Evolutionary conservation across 2,329 filamentous ascomycete genomes (phyloP).

Genomic region (Epichloe brachyelytri): DNA sequence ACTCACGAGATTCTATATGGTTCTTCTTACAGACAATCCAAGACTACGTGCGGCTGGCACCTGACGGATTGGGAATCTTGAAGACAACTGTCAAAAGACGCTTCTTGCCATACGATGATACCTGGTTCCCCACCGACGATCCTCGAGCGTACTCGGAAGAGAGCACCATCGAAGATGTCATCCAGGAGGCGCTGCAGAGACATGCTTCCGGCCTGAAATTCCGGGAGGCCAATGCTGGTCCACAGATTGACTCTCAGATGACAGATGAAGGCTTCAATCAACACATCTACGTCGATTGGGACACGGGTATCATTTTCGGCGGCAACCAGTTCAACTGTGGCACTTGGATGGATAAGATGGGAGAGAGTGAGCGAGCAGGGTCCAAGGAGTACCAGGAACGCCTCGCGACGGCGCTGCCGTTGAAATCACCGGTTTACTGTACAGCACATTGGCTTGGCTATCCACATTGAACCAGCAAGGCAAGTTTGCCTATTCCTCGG

Average conservation of each 20-base stretch:
- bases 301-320: slow-evolving; percentile 74
- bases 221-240: slow-evolving; percentile 86
- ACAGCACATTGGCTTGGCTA: slow-evolving; percentile 80
- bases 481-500: slow-evolving; percentile 59
- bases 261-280: slow-evolving; percentile 83
- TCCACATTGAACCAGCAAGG: slow-evolving; percentile 52
- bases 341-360: slow-evolving; percentile 99
- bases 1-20: slow-evolving; percentile 93
- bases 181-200: slow-evolving; percentile 85
- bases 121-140: slow-evolving; percentile 78
- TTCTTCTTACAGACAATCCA: slow-evolving; percentile 96
- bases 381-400: slow-evolving; percentile 90
- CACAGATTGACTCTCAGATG: slow-evolving; percentile 86
- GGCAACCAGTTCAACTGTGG: slow-evolving; percentile 92
- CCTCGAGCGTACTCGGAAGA: slow-evolving; percentile 71
- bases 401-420: slow-evolving; percentile 90
- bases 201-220: slow-evolving; percentile 87
- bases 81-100: slow-evolving; percentile 67
- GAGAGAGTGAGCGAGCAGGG: slow-evolving; percentile 81
- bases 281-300: slow-evolving; percentile 87
- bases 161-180: slow-evolving; percentile 75
- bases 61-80: slow-evolving; percentile 61
- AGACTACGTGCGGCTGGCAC: slow-evolving; percentile 74
- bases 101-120: slow-evolving; percentile 91
- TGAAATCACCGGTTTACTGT: slow-evolving; percentile 87